Evolutionary conservation across 352 stramenopile genomes (phyloP).

Genomic region (Phytopythium kandeliae): DNA sequence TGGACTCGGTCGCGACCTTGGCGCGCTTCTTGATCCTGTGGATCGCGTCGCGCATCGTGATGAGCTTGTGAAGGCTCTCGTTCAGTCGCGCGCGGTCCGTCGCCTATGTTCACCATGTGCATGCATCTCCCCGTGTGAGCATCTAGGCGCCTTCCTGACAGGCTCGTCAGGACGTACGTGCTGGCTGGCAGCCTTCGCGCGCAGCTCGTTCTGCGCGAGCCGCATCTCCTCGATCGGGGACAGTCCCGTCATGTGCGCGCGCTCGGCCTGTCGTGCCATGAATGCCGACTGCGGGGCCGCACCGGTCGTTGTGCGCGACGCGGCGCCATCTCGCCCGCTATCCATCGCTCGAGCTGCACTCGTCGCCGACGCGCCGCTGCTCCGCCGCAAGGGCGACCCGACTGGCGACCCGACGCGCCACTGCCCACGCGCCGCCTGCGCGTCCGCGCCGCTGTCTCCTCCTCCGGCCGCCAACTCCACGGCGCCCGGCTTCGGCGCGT

Average conservation of each 20-base stretch:
- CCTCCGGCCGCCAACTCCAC: too few relatives aligned
- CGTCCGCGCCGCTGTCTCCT: background rate
- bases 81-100: slow-evolving; percentile 26
- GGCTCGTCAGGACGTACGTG: slow-evolving; percentile 16
- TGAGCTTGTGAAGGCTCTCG: slow-evolving; percentile 47
- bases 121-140: background rate
- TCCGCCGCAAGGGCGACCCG: slow-evolving; percentile 3
- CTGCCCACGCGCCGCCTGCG: background rate
- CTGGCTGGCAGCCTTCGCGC: slow-evolving; percentile 57
- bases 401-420: slow-evolving; percentile 1
- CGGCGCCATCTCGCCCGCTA: background rate
- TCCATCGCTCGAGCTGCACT: background rate
- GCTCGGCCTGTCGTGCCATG: slow-evolving; percentile 70
- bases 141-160: background rate
- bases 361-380: background rate
- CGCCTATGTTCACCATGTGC: too few relatives aligned
- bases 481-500: background rate
- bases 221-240: slow-evolving; percentile 85
- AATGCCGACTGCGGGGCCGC: slow-evolving; percentile 43
- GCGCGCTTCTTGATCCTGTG: slow-evolving; percentile 52
- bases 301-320: slow-evolving; percentile 6
- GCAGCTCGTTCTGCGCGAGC: slow-evolving; percentile 73
- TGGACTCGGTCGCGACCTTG: slow-evolving; percentile 34
- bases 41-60: slow-evolving; percentile 53
- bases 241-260: slow-evolving; percentile 59